Evolutionary conservation across 768 basidiomycete genomes (phyloP).

Genomic region (Lactifluus pinguis): DNA sequence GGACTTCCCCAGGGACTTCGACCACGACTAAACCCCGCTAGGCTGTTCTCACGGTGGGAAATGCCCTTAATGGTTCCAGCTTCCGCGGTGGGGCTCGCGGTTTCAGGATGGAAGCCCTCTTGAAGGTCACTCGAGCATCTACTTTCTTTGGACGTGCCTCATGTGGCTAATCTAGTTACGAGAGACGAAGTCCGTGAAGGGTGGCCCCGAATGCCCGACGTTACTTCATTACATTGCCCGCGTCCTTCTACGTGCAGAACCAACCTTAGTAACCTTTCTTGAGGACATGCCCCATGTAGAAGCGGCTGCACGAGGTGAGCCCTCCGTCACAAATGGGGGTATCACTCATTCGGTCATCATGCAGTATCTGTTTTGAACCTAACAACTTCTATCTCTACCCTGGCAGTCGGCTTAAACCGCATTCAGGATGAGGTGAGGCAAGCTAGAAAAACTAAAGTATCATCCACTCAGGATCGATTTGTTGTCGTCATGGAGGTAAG

Average conservation of each 20-base stretch:
- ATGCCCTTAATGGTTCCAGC: conserved; percentile 70
- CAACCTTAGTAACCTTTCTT: conserved; percentile 57
- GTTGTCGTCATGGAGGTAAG: conserved; percentile 59
- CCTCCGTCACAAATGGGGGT: background rate
- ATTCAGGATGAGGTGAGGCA: conserved; percentile 48
- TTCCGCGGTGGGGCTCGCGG: conserved; percentile 81
- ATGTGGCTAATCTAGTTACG: conserved; percentile 44
- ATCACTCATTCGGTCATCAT: background rate
- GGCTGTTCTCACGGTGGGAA: conserved; percentile 72
- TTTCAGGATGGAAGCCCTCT: conserved; percentile 73
- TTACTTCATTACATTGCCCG: conserved; percentile 86
- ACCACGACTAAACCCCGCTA: conserved; percentile 24
- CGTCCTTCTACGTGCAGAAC: conserved; percentile 58
- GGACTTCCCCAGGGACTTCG: conserved; percentile 8
- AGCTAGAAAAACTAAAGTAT: conserved; percentile 27
- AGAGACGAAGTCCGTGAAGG: conserved; percentile 71
- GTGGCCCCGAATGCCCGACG: conserved; percentile 66
- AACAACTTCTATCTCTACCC: conserved; percentile 46
- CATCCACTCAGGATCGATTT: conserved; percentile 50
- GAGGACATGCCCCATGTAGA: conserved; percentile 78
- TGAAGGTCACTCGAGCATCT: conserved; percentile 49
- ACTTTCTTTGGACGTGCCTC: background rate
- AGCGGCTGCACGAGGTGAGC: conserved; percentile 69
- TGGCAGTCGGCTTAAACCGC: conserved; percentile 48
- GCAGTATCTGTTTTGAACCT: conserved; percentile 69